A percentile compares a stretch with the other conserved stretches of the same genome.
Conservation (phyloP, 805 yeast species). For the Kuraishia hungarica region DNA sequence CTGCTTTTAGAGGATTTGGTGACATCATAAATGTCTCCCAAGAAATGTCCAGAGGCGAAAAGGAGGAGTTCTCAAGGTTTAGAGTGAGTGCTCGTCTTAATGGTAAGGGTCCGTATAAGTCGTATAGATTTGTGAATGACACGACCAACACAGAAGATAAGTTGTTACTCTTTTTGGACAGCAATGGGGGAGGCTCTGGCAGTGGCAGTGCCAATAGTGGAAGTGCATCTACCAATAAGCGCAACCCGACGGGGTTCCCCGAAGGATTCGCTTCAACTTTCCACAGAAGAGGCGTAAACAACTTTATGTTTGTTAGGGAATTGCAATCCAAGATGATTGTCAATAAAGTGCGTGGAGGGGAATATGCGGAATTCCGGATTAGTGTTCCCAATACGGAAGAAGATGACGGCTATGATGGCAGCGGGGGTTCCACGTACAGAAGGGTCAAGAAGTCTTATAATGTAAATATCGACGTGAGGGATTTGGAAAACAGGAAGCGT, state of each 20-base stretch:
- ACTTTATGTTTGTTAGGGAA: slow-evolving; percentile 43
- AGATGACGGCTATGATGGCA: slow-evolving; percentile 6
- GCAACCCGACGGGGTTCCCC: slow-evolving; percentile 27
- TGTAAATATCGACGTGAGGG: slow-evolving; percentile 32
- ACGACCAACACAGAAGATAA: slow-evolving; percentile 21
- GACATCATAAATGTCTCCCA: slow-evolving; percentile 10
- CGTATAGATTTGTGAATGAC: slow-evolving; percentile 18
- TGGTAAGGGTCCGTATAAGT: slow-evolving; percentile 17
- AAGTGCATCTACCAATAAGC: background rate
- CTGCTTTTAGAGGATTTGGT: slow-evolving; percentile 17
- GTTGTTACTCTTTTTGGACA: slow-evolving; percentile 22
- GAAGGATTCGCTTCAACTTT: slow-evolving; percentile 44
- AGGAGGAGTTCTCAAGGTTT: slow-evolving; percentile 18
- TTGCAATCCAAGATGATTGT: slow-evolving; percentile 36
- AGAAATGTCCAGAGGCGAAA: slow-evolving; percentile 8
- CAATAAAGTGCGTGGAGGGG: slow-evolving; percentile 24
- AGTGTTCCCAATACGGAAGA: slow-evolving; percentile 28
- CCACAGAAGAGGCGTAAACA: slow-evolving; percentile 36
- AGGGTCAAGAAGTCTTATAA: slow-evolving; percentile 27
- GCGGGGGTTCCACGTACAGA: slow-evolving; percentile 6
- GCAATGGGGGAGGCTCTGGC: slow-evolving; percentile 3
- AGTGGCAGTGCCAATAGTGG: background rate
- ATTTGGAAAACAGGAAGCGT: slow-evolving; percentile 25
- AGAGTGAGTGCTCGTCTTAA: slow-evolving; percentile 16
- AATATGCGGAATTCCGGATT: slow-evolving; percentile 32